Evolutionary conservation across 2,329 filamentous ascomycete species (phyloP), one percentile per base, ranked within the genome.

Genomic region (Aspergillus pseudoglaucus): DNA sequence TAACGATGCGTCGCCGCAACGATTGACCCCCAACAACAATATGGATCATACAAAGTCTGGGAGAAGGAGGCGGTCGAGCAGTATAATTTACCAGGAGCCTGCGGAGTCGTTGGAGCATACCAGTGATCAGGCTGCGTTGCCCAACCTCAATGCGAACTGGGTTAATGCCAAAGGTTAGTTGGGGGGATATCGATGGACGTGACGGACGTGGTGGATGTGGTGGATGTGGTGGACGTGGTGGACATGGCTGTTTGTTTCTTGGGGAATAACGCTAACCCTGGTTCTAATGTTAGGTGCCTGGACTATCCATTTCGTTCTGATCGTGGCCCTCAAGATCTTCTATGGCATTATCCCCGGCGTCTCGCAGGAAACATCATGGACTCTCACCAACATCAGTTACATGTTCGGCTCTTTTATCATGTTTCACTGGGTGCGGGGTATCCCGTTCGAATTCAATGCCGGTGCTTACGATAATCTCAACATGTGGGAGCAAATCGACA

Each of bases 401-500:
- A 97, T 97, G 90, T 87, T 93, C 64, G 90, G 90, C 63, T 96
- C 91, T 38, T 98, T 97, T 71, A 82, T 98, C 71, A 98, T 98
- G 93, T 98, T 98, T 74, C 93, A 98, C 74, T 95, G 89, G 78
- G 93, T 98, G 59, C 89, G 91, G 66, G 93, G 93, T 59, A 89
- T 97, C 42, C 93, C 93, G 5, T 98, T 98, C 66, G 93, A 98
- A 71, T 98, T 98, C 80, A 98, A 98, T 67, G 86, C 88, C 48
- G 93, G 93, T 50, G 93, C 93, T 59, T 98, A 97, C 71, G 93
- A 98, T 78, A 97, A 98, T 71, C 80, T 98, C 65, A 98, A 97
- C 75, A 97, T 98, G 93, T 98, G 93, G 93, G 93, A 98, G 76
- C 93, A 98, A 75, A 98, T 98, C 69, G 93, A 98, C 76, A 94